Percentiles rank a stretch among this genome's conserved stretches.
phyloP scores from a whole-genome alignment of 2,329 filamentous ascomycete genomes.

The Sphaceloma murrayae region DNA sequence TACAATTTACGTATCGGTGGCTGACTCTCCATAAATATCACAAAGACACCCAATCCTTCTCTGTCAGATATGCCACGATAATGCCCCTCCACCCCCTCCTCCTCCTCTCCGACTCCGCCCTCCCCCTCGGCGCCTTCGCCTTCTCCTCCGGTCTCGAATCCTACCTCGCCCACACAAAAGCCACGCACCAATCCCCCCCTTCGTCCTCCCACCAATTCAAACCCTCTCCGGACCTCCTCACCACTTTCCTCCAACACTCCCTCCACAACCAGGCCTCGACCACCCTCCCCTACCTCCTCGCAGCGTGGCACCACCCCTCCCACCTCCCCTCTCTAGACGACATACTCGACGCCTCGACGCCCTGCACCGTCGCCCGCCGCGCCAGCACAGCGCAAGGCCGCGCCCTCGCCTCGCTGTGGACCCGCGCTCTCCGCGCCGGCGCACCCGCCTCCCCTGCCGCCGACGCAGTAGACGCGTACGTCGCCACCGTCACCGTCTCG shows the following conservation, averaged over 20 bases:
- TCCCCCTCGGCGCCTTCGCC: constrained; percentile 77
- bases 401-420: constrained; percentile 66
- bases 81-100: constrained; percentile 60
- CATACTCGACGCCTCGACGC: constrained; percentile 62
- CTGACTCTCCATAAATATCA: too few relatives aligned
- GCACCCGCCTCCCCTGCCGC: background rate
- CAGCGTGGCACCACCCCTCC: constrained; percentile 50
- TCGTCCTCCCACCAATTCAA: constrained; percentile 22
- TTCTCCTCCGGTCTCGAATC: constrained; percentile 78
- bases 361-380: constrained; percentile 69
- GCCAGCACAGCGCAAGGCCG: constrained; percentile 68
- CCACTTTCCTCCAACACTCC: constrained; percentile 60
- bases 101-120: constrained; percentile 68
- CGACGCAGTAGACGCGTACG: constrained; percentile 21
- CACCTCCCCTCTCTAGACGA: constrained; percentile 56
- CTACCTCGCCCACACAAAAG: constrained; percentile 56
- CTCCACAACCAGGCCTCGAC: constrained; percentile 62
- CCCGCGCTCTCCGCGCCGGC: constrained; percentile 32
- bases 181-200: constrained; percentile 18
- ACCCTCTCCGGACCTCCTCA: constrained; percentile 38
- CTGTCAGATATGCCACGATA: too few relatives aligned
- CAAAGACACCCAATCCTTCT: constrained; percentile 3
- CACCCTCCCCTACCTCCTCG: constrained; percentile 64
- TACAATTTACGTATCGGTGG: too few relatives aligned
- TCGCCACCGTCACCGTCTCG: constrained; percentile 19